Conservation (phyloP, 139 green algal genomes). For the Chlamydomonas asymmetrica region DNA sequence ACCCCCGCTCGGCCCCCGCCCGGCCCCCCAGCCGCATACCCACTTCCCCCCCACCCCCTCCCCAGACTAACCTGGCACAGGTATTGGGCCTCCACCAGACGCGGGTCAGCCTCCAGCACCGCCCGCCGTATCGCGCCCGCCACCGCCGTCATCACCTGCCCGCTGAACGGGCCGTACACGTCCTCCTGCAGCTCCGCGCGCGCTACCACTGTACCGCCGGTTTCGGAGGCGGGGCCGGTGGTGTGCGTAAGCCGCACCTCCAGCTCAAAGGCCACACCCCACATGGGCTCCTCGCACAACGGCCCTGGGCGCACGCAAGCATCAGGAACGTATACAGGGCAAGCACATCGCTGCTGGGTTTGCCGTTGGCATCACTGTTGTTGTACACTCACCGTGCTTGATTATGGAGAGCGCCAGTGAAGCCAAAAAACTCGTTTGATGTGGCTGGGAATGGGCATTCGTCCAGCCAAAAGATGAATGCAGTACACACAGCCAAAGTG, state of each 20-base stretch:
- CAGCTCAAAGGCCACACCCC: slow-evolving; percentile 84
- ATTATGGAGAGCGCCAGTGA: too few relatives aligned
- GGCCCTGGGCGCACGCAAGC: slow-evolving; percentile 82
- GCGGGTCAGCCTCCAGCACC: slow-evolving; percentile 76
- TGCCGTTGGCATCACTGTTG: too few relatives aligned
- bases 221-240: not conserved
- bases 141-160: slow-evolving; percentile 77
- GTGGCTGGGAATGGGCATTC: too few relatives aligned
- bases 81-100: slow-evolving; percentile 95
- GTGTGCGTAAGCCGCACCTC: slow-evolving; percentile 43
- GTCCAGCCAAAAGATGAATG: too few relatives aligned
- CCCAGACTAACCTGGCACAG: slow-evolving; percentile 91
- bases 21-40: too few relatives aligned
- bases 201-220: not conserved
- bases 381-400: too few relatives aligned
- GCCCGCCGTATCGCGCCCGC: slow-evolving; percentile 75
- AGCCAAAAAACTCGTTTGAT: too few relatives aligned
- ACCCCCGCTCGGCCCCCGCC: too few relatives aligned
- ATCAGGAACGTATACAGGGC: too few relatives aligned
- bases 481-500: too few relatives aligned
- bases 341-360: too few relatives aligned
- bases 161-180: slow-evolving; percentile 86
- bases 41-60: too few relatives aligned
- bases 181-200: slow-evolving; percentile 67
- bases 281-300: slow-evolving; percentile 96